These are phyloP conservation scores for Russula virescens DNA, from an alignment of 768 basidiomycete species.

Conservation along the genomic window DNA sequence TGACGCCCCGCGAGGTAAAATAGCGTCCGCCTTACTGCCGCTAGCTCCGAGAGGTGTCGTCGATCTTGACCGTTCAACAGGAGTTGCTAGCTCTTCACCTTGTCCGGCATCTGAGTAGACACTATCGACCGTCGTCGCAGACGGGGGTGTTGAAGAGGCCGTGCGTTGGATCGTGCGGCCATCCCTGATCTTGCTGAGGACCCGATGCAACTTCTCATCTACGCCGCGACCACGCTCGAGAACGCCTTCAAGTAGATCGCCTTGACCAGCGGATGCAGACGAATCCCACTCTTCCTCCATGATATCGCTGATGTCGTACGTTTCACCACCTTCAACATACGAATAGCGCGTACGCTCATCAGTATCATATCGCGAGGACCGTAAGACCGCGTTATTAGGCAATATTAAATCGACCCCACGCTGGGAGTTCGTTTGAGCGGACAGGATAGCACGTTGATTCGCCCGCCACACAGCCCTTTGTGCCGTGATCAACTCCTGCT, in stretches of 20 bases:
- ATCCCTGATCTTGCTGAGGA: constrained; percentile 69
- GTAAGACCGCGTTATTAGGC: constrained; percentile 77
- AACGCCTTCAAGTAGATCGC: constrained; percentile 65
- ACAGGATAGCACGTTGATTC: constrained; percentile 79
- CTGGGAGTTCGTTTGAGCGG: constrained; percentile 75
- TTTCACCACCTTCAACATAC: constrained; percentile 89
- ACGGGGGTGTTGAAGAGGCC: constrained; percentile 22
- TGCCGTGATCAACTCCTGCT: constrained; percentile 89
- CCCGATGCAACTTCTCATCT: constrained; percentile 66
- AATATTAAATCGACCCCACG: constrained; percentile 87
- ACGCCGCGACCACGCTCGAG: constrained; percentile 44
- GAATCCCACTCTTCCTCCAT: constrained; percentile 81
- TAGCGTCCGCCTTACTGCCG: constrained; percentile 15
- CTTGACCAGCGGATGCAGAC: constrained; percentile 34
- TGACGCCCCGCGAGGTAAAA: constrained; percentile 28
- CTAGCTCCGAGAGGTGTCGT: constrained; percentile 17
- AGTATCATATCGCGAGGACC: constrained; percentile 70
- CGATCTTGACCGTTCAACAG: constrained; percentile 25
- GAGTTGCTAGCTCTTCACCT: constrained; percentile 32
- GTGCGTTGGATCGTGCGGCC: constrained; percentile 41
- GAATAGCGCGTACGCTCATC: constrained; percentile 85
- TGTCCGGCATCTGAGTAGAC: constrained; percentile 54
- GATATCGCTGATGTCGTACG: constrained; percentile 89
- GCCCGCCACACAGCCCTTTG: constrained; percentile 84
- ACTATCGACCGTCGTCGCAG: constrained; percentile 28